These are phyloP conservation scores for Penicillium fimorum DNA, from an alignment of 495 filamentous ascomycete genomes.

Conservation along the genomic window DNA sequence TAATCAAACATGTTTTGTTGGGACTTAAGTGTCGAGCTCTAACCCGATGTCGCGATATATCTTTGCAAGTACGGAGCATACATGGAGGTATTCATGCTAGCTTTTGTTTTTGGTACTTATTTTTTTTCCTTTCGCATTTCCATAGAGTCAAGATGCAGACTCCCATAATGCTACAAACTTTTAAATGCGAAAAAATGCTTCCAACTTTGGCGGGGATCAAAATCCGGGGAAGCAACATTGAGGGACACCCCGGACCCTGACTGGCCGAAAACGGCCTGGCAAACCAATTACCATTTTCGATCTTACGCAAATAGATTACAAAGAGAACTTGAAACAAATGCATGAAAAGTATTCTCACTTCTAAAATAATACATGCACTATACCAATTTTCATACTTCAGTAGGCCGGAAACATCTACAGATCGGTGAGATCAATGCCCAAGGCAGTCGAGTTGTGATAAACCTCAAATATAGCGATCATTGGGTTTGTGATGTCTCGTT, in stretches of 20 bases:
- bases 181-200: neutral
- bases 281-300: conserved; percentile 1
- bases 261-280: neutral
- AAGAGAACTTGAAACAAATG: neutral
- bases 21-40: neutral
- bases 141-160: neutral
- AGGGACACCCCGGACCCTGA: conserved; percentile 1
- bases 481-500: conserved; percentile 22
- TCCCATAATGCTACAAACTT: neutral
- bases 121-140: too few relatives aligned
- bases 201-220: neutral
- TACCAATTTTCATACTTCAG: neutral
- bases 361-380: conserved; percentile 10
- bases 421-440: neutral
- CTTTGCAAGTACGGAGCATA: neutral
- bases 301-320: conserved; percentile 11
- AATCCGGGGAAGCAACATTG: conserved; percentile 11
- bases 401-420: neutral
- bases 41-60: neutral
- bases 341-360: conserved; percentile 7
- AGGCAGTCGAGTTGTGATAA: neutral
- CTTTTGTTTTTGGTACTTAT: neutral
- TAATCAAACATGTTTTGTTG: conserved; percentile 1
- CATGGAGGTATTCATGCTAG: neutral
- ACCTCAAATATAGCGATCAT: conserved; percentile 8